Conservation (phyloP, 2,329 filamentous ascomycete genomes). For the Arthroderma sp. region DNA sequence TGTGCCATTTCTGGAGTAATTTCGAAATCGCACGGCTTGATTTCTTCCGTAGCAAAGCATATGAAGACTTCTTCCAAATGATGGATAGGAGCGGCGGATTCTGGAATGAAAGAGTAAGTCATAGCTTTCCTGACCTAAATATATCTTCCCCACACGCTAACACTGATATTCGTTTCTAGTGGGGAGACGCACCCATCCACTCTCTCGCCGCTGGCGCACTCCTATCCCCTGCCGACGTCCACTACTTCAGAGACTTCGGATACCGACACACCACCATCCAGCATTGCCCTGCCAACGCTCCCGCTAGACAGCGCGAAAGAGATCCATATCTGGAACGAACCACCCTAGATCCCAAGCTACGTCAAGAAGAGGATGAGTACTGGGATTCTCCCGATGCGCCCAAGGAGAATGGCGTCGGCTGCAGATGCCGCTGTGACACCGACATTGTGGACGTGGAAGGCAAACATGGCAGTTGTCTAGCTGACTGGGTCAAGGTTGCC, state of each 20-base stretch:
- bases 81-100: conserved; percentile 98
- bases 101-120: conserved; percentile 89
- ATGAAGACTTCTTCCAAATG: conserved; percentile 96
- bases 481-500: conserved; percentile 94
- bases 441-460: conserved; percentile 96
- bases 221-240: conserved; percentile 68
- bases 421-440: conserved; percentile 90
- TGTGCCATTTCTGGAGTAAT: conserved; percentile 99
- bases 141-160: conserved; percentile 16
- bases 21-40: conserved; percentile 92
- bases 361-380: conserved; percentile 87
- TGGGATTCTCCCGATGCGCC: conserved; percentile 79
- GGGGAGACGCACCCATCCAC: conserved; percentile 97
- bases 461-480: conserved; percentile 87
- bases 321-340: conserved; percentile 72
- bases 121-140: conserved; percentile 16
- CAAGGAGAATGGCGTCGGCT: conserved; percentile 93
- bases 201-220: conserved; percentile 88
- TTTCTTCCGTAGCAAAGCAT: conserved; percentile 95
- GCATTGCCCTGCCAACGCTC: conserved; percentile 93
- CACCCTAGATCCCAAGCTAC: conserved; percentile 67
- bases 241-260: conserved; percentile 98
- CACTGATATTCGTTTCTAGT: conserved; percentile 46
- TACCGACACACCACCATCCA: conserved; percentile 98
- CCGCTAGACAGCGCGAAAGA: conserved; percentile 69